A percentile compares a stretch with the other conserved stretches of the same genome.
These are phyloP conservation scores for Trichoderma sp. DNA, from an alignment of 2,329 filamentous ascomycete genomes.

Conservation along the genomic window DNA sequence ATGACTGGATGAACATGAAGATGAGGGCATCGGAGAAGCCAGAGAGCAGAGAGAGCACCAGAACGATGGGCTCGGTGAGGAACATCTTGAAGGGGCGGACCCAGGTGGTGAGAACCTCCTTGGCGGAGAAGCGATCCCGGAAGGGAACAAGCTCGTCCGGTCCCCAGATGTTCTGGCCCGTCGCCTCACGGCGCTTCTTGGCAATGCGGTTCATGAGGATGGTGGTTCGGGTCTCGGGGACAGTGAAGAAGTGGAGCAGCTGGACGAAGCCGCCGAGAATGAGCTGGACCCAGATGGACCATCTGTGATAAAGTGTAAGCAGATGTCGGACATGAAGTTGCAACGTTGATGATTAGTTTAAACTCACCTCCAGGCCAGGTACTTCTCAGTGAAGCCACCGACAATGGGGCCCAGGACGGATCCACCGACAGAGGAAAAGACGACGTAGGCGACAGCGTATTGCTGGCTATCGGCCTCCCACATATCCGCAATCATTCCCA, in stretches of 20 bases:
- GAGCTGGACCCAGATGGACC: constrained; percentile 83
- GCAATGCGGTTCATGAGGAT: constrained; percentile 79
- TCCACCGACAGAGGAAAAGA: constrained; percentile 78
- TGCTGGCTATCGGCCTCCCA: constrained; percentile 72
- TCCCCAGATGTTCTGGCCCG: constrained; percentile 66
- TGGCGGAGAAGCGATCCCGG: constrained; percentile 58
- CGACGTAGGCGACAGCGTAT: constrained; percentile 74
- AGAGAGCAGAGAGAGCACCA: constrained; percentile 68
- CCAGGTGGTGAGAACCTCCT: constrained; percentile 61
- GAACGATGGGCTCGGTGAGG: constrained; percentile 72
- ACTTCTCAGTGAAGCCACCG: constrained; percentile 73
- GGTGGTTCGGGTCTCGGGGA: constrained; percentile 77
- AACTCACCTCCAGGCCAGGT: constrained; percentile 64
- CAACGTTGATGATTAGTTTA: not conserved
- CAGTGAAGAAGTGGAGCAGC: constrained; percentile 64
- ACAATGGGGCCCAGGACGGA: constrained; percentile 76
- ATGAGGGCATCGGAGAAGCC: constrained; percentile 76
- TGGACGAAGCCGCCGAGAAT: constrained; percentile 75
- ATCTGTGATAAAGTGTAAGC: constrained; percentile 36
- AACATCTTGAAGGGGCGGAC: constrained; percentile 72
- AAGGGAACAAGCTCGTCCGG: constrained; percentile 70
- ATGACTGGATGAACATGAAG: constrained; percentile 77
- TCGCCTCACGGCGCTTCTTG: constrained; percentile 66
- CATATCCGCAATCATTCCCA: constrained; percentile 75
- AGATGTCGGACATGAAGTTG: not conserved